Percentiles rank a stretch among this genome's conserved stretches.
These are phyloP conservation scores for Vanderwaltozyma verrucispora DNA, from an alignment of 805 yeast species.

Conservation along the genomic window DNA sequence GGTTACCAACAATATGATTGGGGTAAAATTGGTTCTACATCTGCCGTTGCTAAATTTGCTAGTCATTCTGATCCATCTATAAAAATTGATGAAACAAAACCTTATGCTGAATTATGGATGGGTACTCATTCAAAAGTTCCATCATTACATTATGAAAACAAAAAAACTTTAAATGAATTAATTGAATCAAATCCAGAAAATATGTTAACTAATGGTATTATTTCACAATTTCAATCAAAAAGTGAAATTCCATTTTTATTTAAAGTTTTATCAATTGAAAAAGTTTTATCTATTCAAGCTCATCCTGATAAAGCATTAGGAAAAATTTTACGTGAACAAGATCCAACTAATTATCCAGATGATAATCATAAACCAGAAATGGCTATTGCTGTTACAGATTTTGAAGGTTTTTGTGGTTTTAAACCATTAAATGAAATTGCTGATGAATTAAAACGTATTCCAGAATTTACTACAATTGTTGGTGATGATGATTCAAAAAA, in stretches of 20 bases:
- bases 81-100: slow-evolving; percentile 57
- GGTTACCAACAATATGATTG: slow-evolving; percentile 72
- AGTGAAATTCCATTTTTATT: slow-evolving; percentile 83
- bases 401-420: slow-evolving; percentile 98
- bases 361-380: slow-evolving; percentile 99
- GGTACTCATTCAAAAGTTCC: slow-evolving; percentile 96
- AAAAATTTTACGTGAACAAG: slow-evolving; percentile 59
- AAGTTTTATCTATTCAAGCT: slow-evolving; percentile 92
- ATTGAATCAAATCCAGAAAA: slow-evolving; percentile 48
- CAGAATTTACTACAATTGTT: slow-evolving; percentile 65
- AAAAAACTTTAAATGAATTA: slow-evolving; percentile 55
- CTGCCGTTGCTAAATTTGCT: slow-evolving; percentile 88
- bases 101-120: slow-evolving; percentile 99
- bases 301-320: slow-evolving; percentile 92
- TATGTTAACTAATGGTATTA: slow-evolving; percentile 48
- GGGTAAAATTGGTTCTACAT: slow-evolving; percentile 76
- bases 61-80: slow-evolving; percentile 54
- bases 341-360: slow-evolving; percentile 94
- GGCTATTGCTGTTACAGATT: slow-evolving; percentile 94
- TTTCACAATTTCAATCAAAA: slow-evolving; percentile 52
- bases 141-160: slow-evolving; percentile 45
- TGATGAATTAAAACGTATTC: slow-evolving; percentile 54
- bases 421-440: slow-evolving; percentile 78
- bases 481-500: slow-evolving; percentile 48
- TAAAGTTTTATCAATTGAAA: slow-evolving; percentile 86